These are phyloP conservation scores for Yarrowia sp. DNA, from an alignment of 805 yeast species.

Conservation along the genomic window DNA sequence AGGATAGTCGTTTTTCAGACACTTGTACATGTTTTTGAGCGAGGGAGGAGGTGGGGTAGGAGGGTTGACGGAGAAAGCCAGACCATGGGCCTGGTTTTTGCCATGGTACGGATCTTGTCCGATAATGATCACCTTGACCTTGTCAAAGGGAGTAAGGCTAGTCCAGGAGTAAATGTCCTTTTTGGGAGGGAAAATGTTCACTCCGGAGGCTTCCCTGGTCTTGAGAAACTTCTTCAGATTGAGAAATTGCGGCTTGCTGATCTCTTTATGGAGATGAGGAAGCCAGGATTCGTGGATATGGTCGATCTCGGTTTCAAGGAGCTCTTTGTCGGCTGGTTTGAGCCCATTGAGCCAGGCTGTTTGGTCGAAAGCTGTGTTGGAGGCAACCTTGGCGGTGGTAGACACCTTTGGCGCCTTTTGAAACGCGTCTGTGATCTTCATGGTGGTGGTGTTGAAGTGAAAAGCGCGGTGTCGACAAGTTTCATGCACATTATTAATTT, in stretches of 20 bases:
- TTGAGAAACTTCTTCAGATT: slow-evolving; percentile 68
- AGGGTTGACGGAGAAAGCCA: slow-evolving; percentile 88
- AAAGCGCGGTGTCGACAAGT: no score
- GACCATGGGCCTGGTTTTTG: slow-evolving; percentile 91
- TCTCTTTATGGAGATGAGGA: slow-evolving; percentile 66
- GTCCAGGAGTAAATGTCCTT: slow-evolving; percentile 91
- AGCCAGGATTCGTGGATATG: slow-evolving; percentile 85
- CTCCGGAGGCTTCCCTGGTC: slow-evolving; percentile 55
- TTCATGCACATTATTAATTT: slow-evolving; percentile 10
- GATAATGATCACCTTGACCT: slow-evolving; percentile 77
- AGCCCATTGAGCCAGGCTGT: slow-evolving; percentile 58
- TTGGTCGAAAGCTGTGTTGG: background rate
- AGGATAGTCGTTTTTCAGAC: slow-evolving; percentile 70
- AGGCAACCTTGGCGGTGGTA: background rate
- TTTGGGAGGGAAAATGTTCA: slow-evolving; percentile 77
- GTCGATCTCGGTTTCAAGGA: slow-evolving; percentile 70
- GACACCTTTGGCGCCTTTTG: slow-evolving; percentile 13
- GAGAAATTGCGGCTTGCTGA: slow-evolving; percentile 85
- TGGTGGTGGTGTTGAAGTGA: background rate
- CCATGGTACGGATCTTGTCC: slow-evolving; percentile 99
- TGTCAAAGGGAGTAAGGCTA: slow-evolving; percentile 74
- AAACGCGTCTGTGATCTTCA: slow-evolving; percentile 37
- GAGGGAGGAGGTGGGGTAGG: slow-evolving; percentile 92
- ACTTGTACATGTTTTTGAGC: slow-evolving; percentile 82
- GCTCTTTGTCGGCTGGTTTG: slow-evolving; percentile 56